These are phyloP conservation scores for Debaryomycetaceae sp. DNA, from an alignment of 1,139 yeast genomes.

Conservation along the genomic window DNA sequence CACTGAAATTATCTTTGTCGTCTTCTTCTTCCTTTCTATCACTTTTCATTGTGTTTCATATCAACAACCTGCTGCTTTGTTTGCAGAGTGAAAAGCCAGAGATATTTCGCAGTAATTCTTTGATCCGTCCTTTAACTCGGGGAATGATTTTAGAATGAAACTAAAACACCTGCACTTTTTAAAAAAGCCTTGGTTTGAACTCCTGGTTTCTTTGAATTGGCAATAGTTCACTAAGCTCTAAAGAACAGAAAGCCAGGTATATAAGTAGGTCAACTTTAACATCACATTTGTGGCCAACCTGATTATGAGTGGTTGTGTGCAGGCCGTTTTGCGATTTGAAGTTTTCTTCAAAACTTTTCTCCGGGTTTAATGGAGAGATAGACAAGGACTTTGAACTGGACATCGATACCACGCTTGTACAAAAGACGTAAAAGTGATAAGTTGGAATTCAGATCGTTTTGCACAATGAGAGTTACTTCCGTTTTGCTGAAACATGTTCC, in stretches of 20 bases:
- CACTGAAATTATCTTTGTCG: background rate
- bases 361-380: background rate
- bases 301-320: background rate
- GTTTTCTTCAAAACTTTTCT: background rate
- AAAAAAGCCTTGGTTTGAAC: too few relatives aligned
- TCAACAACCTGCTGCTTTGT: background rate
- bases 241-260: too few relatives aligned
- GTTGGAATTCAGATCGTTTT: too few relatives aligned
- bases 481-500: constrained; percentile 47
- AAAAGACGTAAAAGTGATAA: too few relatives aligned
- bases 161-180: too few relatives aligned
- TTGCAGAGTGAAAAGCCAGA: constrained; percentile 3
- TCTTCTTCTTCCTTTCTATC: background rate
- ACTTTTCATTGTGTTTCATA: background rate
- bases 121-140: background rate
- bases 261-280: background rate
- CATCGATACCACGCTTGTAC: too few relatives aligned
- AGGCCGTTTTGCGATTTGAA: background rate
- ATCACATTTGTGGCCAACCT: background rate
- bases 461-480: constrained; percentile 13
- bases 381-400: too few relatives aligned
- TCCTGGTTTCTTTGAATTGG: too few relatives aligned
- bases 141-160: too few relatives aligned
- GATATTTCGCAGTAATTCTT: background rate
- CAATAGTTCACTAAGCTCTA: too few relatives aligned